A percentile compares a stretch with the other conserved stretches of the same genome.
These are phyloP conservation scores for Solanum microdontum DNA, from an alignment of 257 asterid genomes.

Conservation along the genomic window DNA sequence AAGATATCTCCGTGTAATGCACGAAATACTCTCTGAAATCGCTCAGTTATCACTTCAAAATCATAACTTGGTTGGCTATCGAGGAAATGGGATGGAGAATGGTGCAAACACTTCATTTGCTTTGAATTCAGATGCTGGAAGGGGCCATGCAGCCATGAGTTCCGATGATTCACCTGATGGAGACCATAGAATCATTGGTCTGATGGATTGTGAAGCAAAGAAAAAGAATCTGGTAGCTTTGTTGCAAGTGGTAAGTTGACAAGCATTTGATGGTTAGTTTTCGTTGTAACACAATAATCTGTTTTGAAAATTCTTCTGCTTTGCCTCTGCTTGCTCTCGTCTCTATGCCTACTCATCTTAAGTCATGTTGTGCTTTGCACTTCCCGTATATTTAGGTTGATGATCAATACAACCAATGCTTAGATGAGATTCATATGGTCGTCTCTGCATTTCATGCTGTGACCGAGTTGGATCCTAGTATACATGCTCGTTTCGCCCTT, in stretches of 20 bases:
- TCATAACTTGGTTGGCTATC: conserved; percentile 8
- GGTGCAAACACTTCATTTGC: conserved; percentile 6
- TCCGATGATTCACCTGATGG: conserved; percentile 8
- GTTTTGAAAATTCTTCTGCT: neutral
- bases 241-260: conserved; percentile 53
- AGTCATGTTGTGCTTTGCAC: neutral
- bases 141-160: conserved; percentile 6
- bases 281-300: neutral
- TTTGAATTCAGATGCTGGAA: conserved; percentile 5
- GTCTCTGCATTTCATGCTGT: conserved; percentile 75
- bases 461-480: conserved; percentile 60
- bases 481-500: conserved; percentile 77
- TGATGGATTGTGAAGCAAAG: conserved; percentile 34
- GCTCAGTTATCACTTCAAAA: conserved; percentile 43
- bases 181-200: conserved; percentile 1
- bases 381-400: conserved; percentile 40
- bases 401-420: conserved; percentile 61
- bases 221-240: conserved; percentile 48
- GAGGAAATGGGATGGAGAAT: conserved; percentile 9
- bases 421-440: conserved; percentile 74
- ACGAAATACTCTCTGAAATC: conserved; percentile 62
- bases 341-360: neutral
- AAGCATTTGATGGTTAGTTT: neutral
- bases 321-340: neutral
- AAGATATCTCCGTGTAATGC: conserved; percentile 48